Evolutionary conservation across 1,284 basidiomycete species (phyloP).

Genomic region (Phlebopus sp.): DNA sequence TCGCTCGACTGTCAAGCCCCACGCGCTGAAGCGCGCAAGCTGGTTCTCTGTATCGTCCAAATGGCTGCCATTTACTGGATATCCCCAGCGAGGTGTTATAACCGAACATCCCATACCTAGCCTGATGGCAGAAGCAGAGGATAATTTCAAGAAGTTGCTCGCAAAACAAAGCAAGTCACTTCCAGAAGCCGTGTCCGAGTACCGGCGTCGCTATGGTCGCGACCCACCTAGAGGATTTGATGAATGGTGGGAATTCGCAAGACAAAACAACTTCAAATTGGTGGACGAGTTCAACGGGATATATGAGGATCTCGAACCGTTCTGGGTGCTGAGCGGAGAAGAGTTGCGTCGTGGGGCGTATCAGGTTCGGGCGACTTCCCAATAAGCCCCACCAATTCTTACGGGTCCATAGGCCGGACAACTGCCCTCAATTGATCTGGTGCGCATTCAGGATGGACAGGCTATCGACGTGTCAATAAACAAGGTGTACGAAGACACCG

Average conservation of each 20-base stretch:
- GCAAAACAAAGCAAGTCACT: constrained; percentile 75
- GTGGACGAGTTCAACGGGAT: constrained; percentile 91
- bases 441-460: constrained; percentile 68
- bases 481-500: constrained; percentile 58
- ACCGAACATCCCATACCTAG: constrained; percentile 76
- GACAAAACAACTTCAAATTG: constrained; percentile 71
- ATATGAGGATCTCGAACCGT: constrained; percentile 77
- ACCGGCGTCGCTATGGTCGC: constrained; percentile 71
- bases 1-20: constrained; percentile 9
- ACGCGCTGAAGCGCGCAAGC: constrained; percentile 9
- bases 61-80: constrained; percentile 17
- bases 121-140: constrained; percentile 79
- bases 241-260: constrained; percentile 83
- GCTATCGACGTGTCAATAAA: constrained; percentile 62
- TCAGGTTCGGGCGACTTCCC: constrained; percentile 48
- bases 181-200: constrained; percentile 72
- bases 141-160: constrained; percentile 63
- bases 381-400: neutral
- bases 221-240: constrained; percentile 89
- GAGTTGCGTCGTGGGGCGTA: constrained; percentile 70
- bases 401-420: constrained; percentile 57
- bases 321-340: constrained; percentile 68
- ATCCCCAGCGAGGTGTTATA: constrained; percentile 8
- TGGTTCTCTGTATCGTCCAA: constrained; percentile 15
- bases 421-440: constrained; percentile 81